Evolutionary conservation across 2,329 filamentous ascomycete genomes (phyloP), one percentile per base, ranked within the genome.

Genomic region (Dryadomyces quercus-mongolicae): DNA sequence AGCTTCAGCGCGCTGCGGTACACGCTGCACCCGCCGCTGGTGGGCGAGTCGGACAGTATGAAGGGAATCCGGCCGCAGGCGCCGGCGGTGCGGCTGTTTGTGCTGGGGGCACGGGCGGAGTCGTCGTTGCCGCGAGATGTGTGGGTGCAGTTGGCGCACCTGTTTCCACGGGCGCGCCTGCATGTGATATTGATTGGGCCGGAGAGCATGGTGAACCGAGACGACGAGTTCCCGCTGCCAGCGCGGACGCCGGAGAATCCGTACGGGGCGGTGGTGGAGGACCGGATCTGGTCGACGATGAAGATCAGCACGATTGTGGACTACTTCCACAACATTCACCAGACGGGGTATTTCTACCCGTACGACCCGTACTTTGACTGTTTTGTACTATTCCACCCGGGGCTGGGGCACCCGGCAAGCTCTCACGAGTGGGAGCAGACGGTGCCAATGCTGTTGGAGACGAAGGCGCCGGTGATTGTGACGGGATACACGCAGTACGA

Each of bases 311-410:
- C 94, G 0, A 95, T 91, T 64, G 92, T 97, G 52, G 93, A 98
- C 62, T 96, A 98, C 72, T 98, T 94, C 73, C 92, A 98, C 70
- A 97, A 88, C 2, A 81, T 98, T 62, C 92, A 98, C 72, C 82
- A 90, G 66, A 87, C 92, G 0, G 86, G 89, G 49, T 80, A 91
- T 66, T 98, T 97, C 72, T 82, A 87, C 55, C 93, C 94, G 0
- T 96, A 94, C 66, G 93, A 98, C 66, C 93, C 93, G 1, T 98
- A 98, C 72, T 95, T 98, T 68, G 93, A 98, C 74, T 93, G 88
- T 69, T 95, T 98, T 66, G 84, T 98, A 64, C 79, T 96, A 52
- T 98, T 97, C 76, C 94, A 98, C 65, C 94, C 94, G 0, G 94
- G 94, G 9, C 78, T 98, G 18, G 94, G 93, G 13, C 93, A 98